phyloP scores from a whole-genome alignment of 139 green algal species.

The Diplosphaera chodatii region DNA sequence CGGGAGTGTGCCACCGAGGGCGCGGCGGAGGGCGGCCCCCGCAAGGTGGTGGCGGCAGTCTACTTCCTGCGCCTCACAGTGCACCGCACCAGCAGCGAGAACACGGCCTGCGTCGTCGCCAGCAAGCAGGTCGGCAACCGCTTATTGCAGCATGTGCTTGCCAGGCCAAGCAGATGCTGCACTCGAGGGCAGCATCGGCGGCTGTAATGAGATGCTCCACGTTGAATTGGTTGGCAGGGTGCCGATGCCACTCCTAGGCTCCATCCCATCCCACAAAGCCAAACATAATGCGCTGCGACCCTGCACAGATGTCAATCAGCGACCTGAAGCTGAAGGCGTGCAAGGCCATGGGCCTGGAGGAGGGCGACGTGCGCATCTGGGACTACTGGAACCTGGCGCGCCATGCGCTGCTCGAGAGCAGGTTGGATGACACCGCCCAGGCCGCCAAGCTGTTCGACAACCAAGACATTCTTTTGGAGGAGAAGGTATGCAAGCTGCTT shows the following conservation, averaged over 20 bases:
- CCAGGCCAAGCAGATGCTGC: no score
- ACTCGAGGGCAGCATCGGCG: no score
- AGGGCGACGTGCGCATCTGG: constrained; percentile 28
- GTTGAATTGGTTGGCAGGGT: no score
- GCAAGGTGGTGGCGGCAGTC: constrained; percentile 11
- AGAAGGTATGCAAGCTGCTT: constrained; percentile 20
- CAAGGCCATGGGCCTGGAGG: constrained; percentile 26
- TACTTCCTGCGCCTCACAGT: constrained; percentile 34
- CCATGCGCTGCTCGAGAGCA: constrained; percentile 1
- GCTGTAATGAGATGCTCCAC: no score
- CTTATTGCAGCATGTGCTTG: no score
- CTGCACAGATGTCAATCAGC: constrained; percentile 34
- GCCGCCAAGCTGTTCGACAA: constrained; percentile 9
- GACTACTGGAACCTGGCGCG: constrained; percentile 25
- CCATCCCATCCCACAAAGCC: no score
- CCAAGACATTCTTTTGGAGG: constrained; percentile 29
- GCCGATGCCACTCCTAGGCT: no score
- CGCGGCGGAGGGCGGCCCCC: constrained; percentile 2
- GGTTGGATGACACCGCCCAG: neutral
- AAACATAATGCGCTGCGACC: no score
- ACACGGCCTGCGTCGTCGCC: neutral
- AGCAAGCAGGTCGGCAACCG: neutral
- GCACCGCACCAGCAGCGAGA: neutral
- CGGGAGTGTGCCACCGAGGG: constrained; percentile 15
- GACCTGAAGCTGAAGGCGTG: constrained; percentile 46